Conservation (phyloP, 148 eudicot genomes). For the Arctostaphylos glauca region DNA sequence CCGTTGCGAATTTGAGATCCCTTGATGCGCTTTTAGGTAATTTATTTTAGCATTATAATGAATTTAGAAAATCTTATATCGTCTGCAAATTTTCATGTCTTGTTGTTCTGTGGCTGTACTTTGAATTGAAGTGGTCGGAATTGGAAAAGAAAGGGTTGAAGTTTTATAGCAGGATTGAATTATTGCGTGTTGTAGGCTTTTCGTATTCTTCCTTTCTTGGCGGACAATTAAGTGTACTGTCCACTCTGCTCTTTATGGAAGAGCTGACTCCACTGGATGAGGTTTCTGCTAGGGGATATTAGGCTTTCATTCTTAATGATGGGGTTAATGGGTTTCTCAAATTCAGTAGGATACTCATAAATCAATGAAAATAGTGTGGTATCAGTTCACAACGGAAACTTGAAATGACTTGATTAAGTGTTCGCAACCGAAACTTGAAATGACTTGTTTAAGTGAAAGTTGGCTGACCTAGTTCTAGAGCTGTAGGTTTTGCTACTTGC, state of each 20-base stretch:
- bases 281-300: too few relatives aligned
- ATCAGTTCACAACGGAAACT: too few relatives aligned
- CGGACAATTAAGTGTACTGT: too few relatives aligned
- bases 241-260: too few relatives aligned
- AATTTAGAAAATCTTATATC: not conserved
- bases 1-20: conserved; percentile 75
- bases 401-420: too few relatives aligned
- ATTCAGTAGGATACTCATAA: not conserved
- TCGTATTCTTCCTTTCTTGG: too few relatives aligned
- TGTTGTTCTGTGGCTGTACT: not conserved
- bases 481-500: not conserved
- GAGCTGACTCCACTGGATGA: too few relatives aligned
- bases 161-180: not conserved
- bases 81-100: not conserved
- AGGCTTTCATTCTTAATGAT: not conserved
- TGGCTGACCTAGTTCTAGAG: not conserved
- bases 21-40: conserved; percentile 85
- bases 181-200: not conserved
- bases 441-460: not conserved
- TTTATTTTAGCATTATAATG: not conserved
- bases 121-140: not conserved
- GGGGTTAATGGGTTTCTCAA: not conserved
- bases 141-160: not conserved
- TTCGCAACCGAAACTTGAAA: not conserved
- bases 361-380: not conserved